Conservation (phyloP, 495 filamentous ascomycete species). For the Penicillium atrosanguineum region DNA sequence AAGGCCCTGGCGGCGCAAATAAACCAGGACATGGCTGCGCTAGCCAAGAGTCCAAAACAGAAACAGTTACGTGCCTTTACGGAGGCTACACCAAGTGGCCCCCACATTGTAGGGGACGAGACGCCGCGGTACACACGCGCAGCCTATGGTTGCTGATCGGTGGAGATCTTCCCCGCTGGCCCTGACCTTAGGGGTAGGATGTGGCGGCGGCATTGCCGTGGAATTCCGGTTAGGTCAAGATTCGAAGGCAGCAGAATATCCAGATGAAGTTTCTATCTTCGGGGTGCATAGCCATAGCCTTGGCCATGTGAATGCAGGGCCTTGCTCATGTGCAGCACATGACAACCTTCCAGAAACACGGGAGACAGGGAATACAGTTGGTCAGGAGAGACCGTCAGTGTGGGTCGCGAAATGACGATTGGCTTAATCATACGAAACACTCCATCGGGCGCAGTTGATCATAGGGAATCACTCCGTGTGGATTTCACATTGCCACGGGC, state of each 20-base stretch:
- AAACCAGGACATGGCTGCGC: not conserved
- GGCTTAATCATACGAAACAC: not conserved
- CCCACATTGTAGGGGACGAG: not conserved
- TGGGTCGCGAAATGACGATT: conserved; percentile 17
- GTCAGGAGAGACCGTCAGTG: not conserved
- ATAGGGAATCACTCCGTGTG: not conserved
- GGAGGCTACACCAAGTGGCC: not conserved
- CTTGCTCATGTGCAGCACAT: not conserved
- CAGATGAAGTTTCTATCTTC: conserved; percentile 5
- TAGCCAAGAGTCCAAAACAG: not conserved
- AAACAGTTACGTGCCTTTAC: not conserved
- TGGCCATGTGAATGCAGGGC: not conserved
- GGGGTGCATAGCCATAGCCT: not conserved
- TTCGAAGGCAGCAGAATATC: conserved; percentile 13
- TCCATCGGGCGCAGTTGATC: not conserved
- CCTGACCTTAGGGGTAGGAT: conserved; percentile 3
- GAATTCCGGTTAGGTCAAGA: conserved; percentile 1
- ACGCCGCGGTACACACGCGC: not conserved
- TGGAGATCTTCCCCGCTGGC: conserved; percentile 8
- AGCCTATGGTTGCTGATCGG: conserved; percentile 6
- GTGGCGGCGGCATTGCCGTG: conserved; percentile 5
- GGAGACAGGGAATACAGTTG: not conserved
- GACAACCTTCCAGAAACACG: not conserved
- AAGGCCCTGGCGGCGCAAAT: not conserved
- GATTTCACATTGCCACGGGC: not conserved